A percentile compares a stretch with the other conserved stretches of the same genome.
phyloP scores from a whole-genome alignment of 2,329 filamentous ascomycete genomes.

The Trichothecium sympodiale region DNA sequence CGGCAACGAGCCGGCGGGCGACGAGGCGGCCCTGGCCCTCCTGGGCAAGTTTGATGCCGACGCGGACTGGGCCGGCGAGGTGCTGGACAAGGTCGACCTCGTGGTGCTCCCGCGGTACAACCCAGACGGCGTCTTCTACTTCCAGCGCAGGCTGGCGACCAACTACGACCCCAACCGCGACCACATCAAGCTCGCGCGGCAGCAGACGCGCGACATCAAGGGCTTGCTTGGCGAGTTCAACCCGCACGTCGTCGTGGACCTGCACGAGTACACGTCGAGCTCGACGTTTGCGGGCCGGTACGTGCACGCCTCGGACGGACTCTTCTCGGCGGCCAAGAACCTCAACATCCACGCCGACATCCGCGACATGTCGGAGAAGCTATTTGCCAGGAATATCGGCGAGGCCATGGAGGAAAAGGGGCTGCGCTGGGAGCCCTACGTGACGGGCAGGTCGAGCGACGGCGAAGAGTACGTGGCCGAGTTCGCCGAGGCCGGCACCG shows the following conservation, averaged over 20 bases:
- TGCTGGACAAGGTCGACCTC: conserved; percentile 17
- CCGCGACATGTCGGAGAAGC: conserved; percentile 14
- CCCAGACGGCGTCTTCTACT: conserved; percentile 21
- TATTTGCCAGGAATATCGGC: conserved; percentile 16
- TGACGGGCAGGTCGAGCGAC: conserved; percentile 9
- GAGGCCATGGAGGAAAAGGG: conserved; percentile 15
- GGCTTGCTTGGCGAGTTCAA: conserved; percentile 13
- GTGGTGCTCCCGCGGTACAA: conserved; percentile 20
- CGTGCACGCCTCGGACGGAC: conserved; percentile 14
- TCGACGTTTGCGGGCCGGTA: conserved; percentile 12
- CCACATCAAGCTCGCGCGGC: conserved; percentile 18
- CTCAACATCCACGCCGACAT: conserved; percentile 19
- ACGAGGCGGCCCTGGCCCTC: conserved; percentile 17
- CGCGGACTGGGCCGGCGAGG: conserved; percentile 14
- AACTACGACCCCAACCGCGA: conserved; percentile 21
- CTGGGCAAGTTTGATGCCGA: conserved; percentile 18
- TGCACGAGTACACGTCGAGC: conserved; percentile 17
- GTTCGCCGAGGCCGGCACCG: conserved; percentile 16
- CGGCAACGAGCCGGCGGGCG: conserved; percentile 20
- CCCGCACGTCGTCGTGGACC: conserved; percentile 20
- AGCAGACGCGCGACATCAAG: conserved; percentile 20
- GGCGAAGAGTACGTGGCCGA: conserved; percentile 8
- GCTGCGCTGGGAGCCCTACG: conserved; percentile 18
- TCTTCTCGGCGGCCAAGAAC: conserved; percentile 22
- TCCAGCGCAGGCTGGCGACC: conserved; percentile 17